Base-by-base conservation (phyloP, 129 eudicot species). In the Pittosporum tobira region DNA sequence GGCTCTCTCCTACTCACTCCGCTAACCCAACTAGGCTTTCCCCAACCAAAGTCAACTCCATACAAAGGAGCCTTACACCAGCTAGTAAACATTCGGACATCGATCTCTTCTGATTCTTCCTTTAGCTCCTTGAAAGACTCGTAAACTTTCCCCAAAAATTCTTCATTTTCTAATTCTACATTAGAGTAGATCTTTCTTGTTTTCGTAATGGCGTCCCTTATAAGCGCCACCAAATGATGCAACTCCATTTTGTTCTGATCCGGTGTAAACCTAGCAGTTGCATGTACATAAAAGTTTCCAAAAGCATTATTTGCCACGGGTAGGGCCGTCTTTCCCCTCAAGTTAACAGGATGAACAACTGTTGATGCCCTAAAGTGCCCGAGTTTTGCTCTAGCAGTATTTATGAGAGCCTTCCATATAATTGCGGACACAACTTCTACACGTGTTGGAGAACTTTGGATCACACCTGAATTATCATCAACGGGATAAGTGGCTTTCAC, bases 41-140 rank as follows among this genome's bases (percentile, higher is more conserved):
- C 73, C 73, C 73, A 68, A 4, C 66, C 73, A 48, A 68, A 68
- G 45, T 68, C 66, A 29, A 43, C 60, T 28, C 48, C n/a, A n/a
- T n/a, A n/a, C n/a, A n/a, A n/a, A n/a, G n/a, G n/a, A n/a, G n/a
- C 46, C 13, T 58, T 48, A 26, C 66, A 49, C 67, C 66, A 68
- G 45, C 67, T 68, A 36, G 44, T 34, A 12, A 26, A 59, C 28
- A 38, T 3, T 2, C 19, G 2, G 5, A 48, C 40, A 38, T 58
- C 66, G 34, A 51, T n/a, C 6, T 37, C 31, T 7, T 37, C 36
- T 1, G 26, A 14, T 44, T 62, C 50, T 18, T 27, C 51, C 3
- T 12, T 15, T 16, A 15, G 38, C 28, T 62, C 42, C 16, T 40
- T 30, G 10, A 48, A 44, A 12, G n/a, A 1, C 14, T 34, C 21